Evolutionary conservation across 768 basidiomycete genomes (phyloP).

Genomic region (Roridomyces roridus): DNA sequence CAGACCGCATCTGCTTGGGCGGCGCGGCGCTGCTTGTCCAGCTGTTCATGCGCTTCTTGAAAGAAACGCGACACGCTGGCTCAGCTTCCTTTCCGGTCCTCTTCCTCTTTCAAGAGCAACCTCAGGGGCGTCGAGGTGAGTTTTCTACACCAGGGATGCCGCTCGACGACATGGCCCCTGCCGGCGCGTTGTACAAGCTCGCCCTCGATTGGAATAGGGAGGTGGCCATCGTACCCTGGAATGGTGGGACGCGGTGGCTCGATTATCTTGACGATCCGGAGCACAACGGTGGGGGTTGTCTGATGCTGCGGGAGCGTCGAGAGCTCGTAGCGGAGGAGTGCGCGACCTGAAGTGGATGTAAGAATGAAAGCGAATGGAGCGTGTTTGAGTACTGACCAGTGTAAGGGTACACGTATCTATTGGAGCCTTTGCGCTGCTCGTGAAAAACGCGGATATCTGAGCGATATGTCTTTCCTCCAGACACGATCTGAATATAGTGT

Average conservation of each 20-base stretch:
- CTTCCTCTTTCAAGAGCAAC: too few relatives aligned
- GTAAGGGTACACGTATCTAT: background rate
- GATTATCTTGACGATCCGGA: conserved; percentile 20
- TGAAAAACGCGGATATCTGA: background rate
- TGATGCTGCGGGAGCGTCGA: conserved; percentile 12
- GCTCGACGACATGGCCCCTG: background rate
- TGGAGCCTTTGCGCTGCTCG: background rate
- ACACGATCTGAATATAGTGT: background rate
- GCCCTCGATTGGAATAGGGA: conserved; percentile 18
- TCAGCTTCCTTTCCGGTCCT: too few relatives aligned
- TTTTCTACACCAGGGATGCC: background rate
- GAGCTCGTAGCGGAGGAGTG: conserved; percentile 21
- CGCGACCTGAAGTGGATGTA: conserved; percentile 4
- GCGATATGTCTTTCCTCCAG: background rate
- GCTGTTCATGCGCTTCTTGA: too few relatives aligned
- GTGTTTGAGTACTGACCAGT: background rate
- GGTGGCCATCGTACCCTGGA: conserved; percentile 14
- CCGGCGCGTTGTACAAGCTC: conserved; percentile 7
- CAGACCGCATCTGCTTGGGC: too few relatives aligned
- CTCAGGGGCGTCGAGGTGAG: background rate
- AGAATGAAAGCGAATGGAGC: background rate
- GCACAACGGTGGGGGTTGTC: background rate
- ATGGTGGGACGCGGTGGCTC: background rate
- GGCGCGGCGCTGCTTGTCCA: too few relatives aligned
- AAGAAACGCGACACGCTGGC: too few relatives aligned